Conservation (phyloP, 2,329 filamentous ascomycete genomes). For the Alternaria conjuncta region DNA sequence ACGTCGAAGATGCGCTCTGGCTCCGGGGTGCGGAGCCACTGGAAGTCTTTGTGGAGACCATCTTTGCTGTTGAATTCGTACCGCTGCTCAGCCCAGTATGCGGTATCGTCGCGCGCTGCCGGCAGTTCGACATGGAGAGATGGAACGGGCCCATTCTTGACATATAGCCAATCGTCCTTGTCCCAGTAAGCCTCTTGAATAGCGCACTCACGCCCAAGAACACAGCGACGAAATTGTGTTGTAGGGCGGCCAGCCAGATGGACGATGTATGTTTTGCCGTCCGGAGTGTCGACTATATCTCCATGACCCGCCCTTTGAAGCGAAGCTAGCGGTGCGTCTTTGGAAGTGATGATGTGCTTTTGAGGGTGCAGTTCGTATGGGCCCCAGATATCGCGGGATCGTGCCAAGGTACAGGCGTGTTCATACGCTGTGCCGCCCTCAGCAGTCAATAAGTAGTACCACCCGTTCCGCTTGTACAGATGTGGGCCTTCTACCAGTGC, state of each 20-base stretch:
- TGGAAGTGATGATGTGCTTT: constrained; percentile 53
- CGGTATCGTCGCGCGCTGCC: constrained; percentile 33
- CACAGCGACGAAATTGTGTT: constrained; percentile 41
- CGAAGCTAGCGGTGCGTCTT: constrained; percentile 41
- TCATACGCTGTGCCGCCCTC: constrained; percentile 51
- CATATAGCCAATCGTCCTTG: constrained; percentile 68
- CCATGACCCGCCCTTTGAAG: constrained; percentile 47
- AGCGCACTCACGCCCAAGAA: constrained; percentile 44
- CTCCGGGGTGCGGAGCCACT: constrained; percentile 63
- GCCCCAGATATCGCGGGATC: constrained; percentile 49
- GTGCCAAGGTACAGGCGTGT: constrained; percentile 49
- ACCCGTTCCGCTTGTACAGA: constrained; percentile 46
- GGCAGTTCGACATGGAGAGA: constrained; percentile 51
- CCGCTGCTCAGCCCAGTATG: constrained; percentile 52
- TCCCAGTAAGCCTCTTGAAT: constrained; percentile 67
- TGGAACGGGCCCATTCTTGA: constrained; percentile 60
- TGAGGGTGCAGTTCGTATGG: constrained; percentile 50
- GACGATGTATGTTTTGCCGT: constrained; percentile 45
- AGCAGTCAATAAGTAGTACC: constrained; percentile 46
- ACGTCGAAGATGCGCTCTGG: constrained; percentile 57
- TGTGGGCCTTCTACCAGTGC: constrained; percentile 49
- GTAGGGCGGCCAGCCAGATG: constrained; percentile 45
- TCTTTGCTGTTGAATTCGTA: constrained; percentile 56
- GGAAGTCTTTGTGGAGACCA: constrained; percentile 60
- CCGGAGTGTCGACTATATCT: constrained; percentile 44